Evolutionary conservation across 805 yeast species (phyloP).

Genomic region (Candida michaelii): DNA sequence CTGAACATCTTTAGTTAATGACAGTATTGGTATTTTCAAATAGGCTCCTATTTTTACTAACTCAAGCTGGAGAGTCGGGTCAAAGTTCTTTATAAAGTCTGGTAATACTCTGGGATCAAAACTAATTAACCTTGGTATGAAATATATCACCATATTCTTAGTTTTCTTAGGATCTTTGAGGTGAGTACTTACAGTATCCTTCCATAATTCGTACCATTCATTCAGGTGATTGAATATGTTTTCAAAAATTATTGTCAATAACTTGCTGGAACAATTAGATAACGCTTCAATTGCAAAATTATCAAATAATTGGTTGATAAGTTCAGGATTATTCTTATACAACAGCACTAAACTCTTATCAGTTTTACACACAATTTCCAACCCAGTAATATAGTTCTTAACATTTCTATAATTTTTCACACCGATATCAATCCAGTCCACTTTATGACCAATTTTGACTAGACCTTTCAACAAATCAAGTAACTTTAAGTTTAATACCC

Average conservation of each 20-base stretch:
- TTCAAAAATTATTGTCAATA: slow-evolving; percentile 37
- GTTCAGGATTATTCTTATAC: slow-evolving; percentile 13
- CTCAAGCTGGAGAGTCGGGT: background rate
- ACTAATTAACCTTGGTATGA: slow-evolving; percentile 64
- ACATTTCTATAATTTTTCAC: slow-evolving; percentile 5
- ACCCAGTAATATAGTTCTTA: slow-evolving; percentile 6
- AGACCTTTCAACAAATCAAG: background rate
- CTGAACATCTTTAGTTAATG: slow-evolving; percentile 1
- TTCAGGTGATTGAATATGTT: slow-evolving; percentile 20
- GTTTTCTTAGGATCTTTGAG: slow-evolving; percentile 16
- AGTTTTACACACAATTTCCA: slow-evolving; percentile 9
- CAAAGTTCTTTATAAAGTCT: background rate
- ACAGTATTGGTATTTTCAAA: slow-evolving; percentile 37
- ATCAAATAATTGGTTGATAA: slow-evolving; percentile 40
- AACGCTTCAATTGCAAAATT: slow-evolving; percentile 57
- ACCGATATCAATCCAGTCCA: slow-evolving; percentile 1
- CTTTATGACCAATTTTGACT: background rate
- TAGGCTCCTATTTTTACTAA: background rate
- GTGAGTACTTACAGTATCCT: slow-evolving; percentile 26
- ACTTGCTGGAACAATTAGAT: slow-evolving; percentile 66
- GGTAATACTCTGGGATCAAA: slow-evolving; percentile 32
- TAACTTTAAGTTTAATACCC: slow-evolving; percentile 7
- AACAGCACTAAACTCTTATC: background rate
- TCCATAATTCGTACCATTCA: slow-evolving; percentile 57
- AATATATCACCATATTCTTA: slow-evolving; percentile 53